phyloP scores from a whole-genome alignment of 1,284 basidiomycete species.

The Puccinia coronata region DNA sequence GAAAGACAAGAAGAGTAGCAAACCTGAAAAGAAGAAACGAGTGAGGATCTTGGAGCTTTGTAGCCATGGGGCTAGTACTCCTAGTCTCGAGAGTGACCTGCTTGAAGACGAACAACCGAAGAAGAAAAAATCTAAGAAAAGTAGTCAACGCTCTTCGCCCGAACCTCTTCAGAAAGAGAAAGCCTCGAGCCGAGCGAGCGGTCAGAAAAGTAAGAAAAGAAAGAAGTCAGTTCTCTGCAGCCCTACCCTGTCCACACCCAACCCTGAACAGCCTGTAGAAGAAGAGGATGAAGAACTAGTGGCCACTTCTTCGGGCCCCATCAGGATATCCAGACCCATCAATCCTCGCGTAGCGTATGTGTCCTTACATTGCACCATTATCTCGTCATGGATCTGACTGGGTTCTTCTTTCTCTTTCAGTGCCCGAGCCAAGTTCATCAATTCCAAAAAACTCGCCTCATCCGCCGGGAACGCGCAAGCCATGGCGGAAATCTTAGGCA shows the following conservation, averaged over 20 bases:
- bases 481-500: slow-evolving; percentile 40
- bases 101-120: neutral
- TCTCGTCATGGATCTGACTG: neutral
- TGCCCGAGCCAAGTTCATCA: slow-evolving; percentile 34
- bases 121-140: slow-evolving; percentile 11
- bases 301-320: slow-evolving; percentile 4
- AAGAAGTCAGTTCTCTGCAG: neutral
- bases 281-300: slow-evolving; percentile 26
- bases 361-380: neutral
- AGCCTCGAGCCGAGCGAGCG: neutral
- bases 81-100: neutral
- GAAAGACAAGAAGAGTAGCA: neutral
- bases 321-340: slow-evolving; percentile 31
- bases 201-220: neutral
- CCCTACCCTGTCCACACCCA: neutral
- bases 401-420: neutral
- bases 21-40: slow-evolving; percentile 2
- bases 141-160: neutral
- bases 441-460: slow-evolving; percentile 33
- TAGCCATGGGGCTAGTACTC: neutral
- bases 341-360: slow-evolving; percentile 36
- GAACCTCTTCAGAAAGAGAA: neutral
- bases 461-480: slow-evolving; percentile 16
- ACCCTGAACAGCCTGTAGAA: neutral
- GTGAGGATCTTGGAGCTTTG: slow-evolving; percentile 20